Evolutionary conservation across 305 asterid species (phyloP).

Genomic region (Nicotiana rustica): DNA sequence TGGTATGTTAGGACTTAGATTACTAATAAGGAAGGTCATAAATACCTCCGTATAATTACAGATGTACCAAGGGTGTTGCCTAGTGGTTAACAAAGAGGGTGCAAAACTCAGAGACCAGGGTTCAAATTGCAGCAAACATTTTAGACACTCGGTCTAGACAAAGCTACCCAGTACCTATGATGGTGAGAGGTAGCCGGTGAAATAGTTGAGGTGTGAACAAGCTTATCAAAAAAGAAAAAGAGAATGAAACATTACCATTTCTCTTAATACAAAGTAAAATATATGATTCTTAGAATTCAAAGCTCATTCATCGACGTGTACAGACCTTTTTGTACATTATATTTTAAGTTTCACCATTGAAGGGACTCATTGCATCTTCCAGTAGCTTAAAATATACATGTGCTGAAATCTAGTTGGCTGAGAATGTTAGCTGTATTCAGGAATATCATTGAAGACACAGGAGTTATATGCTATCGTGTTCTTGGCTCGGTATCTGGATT

Average conservation of each 20-base stretch:
- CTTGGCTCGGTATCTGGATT: conserved; percentile 83
- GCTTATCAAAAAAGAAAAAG: neutral
- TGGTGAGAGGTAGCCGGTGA: no score
- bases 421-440: conserved; percentile 49
- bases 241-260: neutral
- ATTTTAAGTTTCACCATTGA: neutral
- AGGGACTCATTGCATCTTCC: neutral
- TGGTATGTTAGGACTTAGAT: conserved; percentile 19
- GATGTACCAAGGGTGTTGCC: neutral
- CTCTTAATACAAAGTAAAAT: neutral
- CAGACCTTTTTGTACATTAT: neutral
- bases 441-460: conserved; percentile 92
- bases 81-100: no score
- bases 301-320: neutral
- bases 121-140: no score
- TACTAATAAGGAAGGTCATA: neutral
- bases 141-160: no score
- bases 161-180: no score
- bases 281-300: neutral
- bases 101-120: no score
- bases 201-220: no score
- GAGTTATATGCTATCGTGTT: conserved; percentile 84
- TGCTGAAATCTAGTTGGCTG: conserved; percentile 32
- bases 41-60: neutral
- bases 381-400: conserved; percentile 11